Evolutionary conservation across 371 early-diverging fungal species (phyloP).

Genomic region (Rhizopus arrhizus): DNA sequence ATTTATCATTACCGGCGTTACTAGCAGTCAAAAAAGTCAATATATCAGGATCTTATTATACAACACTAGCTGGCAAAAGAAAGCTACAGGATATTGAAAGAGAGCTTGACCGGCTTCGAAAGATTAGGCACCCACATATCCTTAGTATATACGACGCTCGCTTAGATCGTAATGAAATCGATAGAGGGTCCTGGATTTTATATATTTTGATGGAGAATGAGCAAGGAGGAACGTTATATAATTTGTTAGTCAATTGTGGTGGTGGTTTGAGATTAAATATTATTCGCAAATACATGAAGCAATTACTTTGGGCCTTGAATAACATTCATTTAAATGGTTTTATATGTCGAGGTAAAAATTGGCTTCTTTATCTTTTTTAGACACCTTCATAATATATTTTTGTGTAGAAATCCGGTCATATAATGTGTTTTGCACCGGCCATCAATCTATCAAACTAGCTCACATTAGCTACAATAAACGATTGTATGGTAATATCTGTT

Average conservation of each 20-base stretch:
- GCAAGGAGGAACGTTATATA: slow-evolving; percentile 47
- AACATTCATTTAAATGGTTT: slow-evolving; percentile 63
- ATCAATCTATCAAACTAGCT: slow-evolving; percentile 46
- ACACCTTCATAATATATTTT: background rate
- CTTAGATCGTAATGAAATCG: slow-evolving; percentile 42
- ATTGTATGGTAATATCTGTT: slow-evolving; percentile 39
- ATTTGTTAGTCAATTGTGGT: slow-evolving; percentile 53
- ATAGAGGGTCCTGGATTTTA: slow-evolving; percentile 50
- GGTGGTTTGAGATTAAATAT: slow-evolving; percentile 51
- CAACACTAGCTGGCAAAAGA: slow-evolving; percentile 58
- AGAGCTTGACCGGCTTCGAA: slow-evolving; percentile 60
- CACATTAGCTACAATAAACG: slow-evolving; percentile 53
- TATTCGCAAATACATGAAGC: slow-evolving; percentile 60
- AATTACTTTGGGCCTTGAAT: slow-evolving; percentile 59
- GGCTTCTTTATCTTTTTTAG: background rate
- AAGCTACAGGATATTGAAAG: slow-evolving; percentile 64
- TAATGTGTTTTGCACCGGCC: slow-evolving; percentile 40
- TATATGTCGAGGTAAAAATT: slow-evolving; percentile 57
- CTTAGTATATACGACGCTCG: slow-evolving; percentile 59
- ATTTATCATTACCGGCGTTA: slow-evolving; percentile 30
- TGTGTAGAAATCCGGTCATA: slow-evolving; percentile 41
- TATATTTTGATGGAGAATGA: slow-evolving; percentile 62
- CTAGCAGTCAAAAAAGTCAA: slow-evolving; percentile 45
- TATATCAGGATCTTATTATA: slow-evolving; percentile 46
- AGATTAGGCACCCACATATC: slow-evolving; percentile 58